phyloP scores from a whole-genome alignment of 1,284 basidiomycete species.

The Heterobasidion annosum region DNA sequence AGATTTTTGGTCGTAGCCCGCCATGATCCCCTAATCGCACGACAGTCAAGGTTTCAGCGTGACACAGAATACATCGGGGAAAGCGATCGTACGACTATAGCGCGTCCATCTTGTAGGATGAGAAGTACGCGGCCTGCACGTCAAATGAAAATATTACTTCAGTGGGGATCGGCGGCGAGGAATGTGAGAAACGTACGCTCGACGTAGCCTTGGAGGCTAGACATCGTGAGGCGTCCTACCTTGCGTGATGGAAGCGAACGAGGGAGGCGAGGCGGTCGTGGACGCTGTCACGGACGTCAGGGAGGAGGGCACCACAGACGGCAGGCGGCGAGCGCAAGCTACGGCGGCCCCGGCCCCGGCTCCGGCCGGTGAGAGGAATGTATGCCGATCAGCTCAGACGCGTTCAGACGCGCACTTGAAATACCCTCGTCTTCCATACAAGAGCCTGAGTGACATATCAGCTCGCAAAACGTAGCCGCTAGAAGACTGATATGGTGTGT shows the following conservation, averaged over 20 bases:
- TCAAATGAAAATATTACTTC: not conserved
- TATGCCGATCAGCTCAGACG: too few species aligned
- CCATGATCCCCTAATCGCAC: conserved; percentile 65
- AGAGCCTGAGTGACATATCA: too few species aligned
- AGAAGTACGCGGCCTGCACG: conserved; percentile 70
- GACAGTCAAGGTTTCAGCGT: not conserved
- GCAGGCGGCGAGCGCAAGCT: too few species aligned
- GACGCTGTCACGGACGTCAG: not conserved
- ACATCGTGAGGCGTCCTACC: conserved; percentile 36
- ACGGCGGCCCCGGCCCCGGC: too few species aligned
- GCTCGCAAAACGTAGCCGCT: too few species aligned
- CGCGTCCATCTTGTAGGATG: conserved; percentile 85
- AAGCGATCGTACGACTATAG: conserved; percentile 60
- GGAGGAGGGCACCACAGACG: not conserved
- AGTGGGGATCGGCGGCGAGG: conserved; percentile 1
- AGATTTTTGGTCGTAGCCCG: conserved; percentile 88
- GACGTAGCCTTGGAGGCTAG: conserved; percentile 80
- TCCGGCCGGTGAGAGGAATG: too few species aligned
- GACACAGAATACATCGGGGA: not conserved
- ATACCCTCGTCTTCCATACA: too few species aligned
- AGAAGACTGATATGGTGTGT: too few species aligned
- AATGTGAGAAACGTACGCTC: conserved; percentile 47
- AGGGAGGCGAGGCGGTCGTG: not conserved
- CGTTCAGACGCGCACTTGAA: too few species aligned
- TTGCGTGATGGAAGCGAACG: not conserved